A percentile compares a stretch with the other conserved stretches of the same genome.
Conservation (phyloP, 2,329 filamentous ascomycete genomes). For the Stylonectria norvegica region DNA sequence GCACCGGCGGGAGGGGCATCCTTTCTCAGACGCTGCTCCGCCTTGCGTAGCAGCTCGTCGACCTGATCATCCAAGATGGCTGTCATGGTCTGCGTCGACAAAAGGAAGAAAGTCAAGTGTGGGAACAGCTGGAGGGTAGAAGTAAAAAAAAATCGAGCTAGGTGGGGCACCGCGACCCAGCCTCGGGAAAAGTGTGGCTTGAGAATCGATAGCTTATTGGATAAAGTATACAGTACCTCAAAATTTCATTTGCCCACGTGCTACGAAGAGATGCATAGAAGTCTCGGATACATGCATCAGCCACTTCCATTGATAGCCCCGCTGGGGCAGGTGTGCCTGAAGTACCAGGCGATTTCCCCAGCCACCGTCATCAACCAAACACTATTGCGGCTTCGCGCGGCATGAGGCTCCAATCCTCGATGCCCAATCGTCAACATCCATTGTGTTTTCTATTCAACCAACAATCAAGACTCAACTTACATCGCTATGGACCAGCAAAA, state of each 20-base stretch:
- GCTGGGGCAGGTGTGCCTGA: too few species aligned
- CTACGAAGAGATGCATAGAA: too few species aligned
- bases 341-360: too few species aligned
- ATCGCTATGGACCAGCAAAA: constrained; percentile 39
- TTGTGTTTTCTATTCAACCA: constrained; percentile 10
- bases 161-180: background rate
- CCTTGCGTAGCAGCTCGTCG: constrained; percentile 32
- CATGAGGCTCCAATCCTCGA: constrained; percentile 9
- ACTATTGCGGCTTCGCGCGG: too few species aligned
- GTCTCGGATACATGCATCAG: too few species aligned
- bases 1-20: constrained; percentile 15
- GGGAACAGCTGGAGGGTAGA: constrained; percentile 3
- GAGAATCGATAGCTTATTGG: too few species aligned
- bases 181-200: too few species aligned
- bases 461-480: constrained; percentile 9
- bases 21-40: constrained; percentile 32
- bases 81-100: constrained; percentile 29
- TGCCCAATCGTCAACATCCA: constrained; percentile 26
- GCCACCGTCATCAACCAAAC: too few species aligned
- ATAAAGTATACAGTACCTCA: too few species aligned
- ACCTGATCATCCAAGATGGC: constrained; percentile 29
- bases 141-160: constrained; percentile 13
- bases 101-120: constrained; percentile 9
- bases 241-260: too few species aligned
- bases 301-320: too few species aligned